Percentiles rank a stretch among this genome's conserved stretches.
Conservation (phyloP, 1,284 basidiomycete genomes). For the Fomitiporia mediterranea region DNA sequence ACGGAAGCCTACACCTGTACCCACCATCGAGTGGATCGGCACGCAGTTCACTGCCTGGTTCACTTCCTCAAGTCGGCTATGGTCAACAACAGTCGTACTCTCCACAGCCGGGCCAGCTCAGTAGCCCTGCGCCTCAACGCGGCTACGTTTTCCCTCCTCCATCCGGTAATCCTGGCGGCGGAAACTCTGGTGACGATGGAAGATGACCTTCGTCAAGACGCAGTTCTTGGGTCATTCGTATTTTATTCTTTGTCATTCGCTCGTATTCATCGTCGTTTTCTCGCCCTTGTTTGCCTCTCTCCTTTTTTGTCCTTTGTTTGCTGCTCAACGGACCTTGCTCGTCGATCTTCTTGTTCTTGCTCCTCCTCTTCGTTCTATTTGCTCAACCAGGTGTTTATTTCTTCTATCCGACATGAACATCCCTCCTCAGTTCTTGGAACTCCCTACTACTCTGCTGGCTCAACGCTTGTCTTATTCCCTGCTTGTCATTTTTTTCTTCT, state of each 20-base stretch:
- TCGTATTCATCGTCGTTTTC: not conserved
- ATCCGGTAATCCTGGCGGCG: not conserved
- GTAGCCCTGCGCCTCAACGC: conserved; percentile 3
- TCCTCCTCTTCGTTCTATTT: not conserved
- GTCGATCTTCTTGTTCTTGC: conserved; percentile 5
- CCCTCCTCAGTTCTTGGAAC: not conserved
- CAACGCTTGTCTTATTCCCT: conserved; percentile 1
- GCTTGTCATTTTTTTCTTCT: not conserved
- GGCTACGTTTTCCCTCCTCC: conserved; percentile 13
- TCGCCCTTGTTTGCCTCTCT: not conserved
- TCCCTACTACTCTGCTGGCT: not conserved
- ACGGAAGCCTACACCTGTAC: not conserved
- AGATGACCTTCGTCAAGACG: not conserved
- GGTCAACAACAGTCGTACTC: not conserved
- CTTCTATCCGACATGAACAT: not conserved
- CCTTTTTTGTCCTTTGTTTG: not conserved
- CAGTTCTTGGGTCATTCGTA: not conserved
- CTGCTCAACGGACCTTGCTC: not conserved
- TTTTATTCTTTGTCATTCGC: not conserved
- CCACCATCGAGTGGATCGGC: not conserved
- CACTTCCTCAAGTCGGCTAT: conserved; percentile 5
- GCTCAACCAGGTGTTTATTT: not conserved
- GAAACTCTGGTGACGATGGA: not conserved
- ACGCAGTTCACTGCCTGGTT: not conserved
- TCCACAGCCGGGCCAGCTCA: not conserved